Percentiles rank a stretch among this genome's conserved stretches.
These are phyloP conservation scores for Colletotrichum lini DNA, from an alignment of 2,329 filamentous ascomycete genomes.

Conservation along the genomic window DNA sequence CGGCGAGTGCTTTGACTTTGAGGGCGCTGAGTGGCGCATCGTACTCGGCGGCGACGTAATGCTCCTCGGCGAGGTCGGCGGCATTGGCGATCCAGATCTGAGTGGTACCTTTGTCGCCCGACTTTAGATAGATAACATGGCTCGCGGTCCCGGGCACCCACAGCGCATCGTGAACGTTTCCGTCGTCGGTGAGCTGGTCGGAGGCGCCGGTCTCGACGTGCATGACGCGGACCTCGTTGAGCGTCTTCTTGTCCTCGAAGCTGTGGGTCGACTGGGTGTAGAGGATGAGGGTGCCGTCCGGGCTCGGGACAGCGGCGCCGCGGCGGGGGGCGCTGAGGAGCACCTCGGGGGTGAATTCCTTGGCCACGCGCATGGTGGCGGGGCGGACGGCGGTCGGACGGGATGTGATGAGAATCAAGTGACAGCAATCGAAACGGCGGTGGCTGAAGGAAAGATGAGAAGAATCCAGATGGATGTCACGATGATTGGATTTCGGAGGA, in stretches of 20 bases:
- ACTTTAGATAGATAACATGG: conserved; percentile 52
- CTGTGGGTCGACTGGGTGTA: conserved; percentile 57
- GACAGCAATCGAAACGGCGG: neutral
- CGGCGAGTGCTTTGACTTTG: conserved; percentile 52
- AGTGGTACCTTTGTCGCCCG: conserved; percentile 49
- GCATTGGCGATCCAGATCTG: conserved; percentile 50
- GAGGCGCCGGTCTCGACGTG: conserved; percentile 50
- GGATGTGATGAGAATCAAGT: neutral
- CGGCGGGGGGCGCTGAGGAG: conserved; percentile 51
- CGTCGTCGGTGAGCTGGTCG: conserved; percentile 46
- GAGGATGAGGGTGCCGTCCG: conserved; percentile 57
- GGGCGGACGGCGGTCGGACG: neutral
- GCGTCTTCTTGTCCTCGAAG: conserved; percentile 50
- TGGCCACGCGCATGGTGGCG: conserved; percentile 43
- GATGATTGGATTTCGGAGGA: neutral
- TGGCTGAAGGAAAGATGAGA: neutral
- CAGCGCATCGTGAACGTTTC: conserved; percentile 50
- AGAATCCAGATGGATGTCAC: too few relatives aligned
- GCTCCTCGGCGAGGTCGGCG: conserved; percentile 42
- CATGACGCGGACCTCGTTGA: conserved; percentile 53
- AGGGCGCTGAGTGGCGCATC: conserved; percentile 51
- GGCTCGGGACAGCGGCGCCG: conserved; percentile 55
- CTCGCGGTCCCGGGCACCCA: conserved; percentile 54
- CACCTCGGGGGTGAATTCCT: conserved; percentile 50
- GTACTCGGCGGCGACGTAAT: conserved; percentile 50